Evolutionary conservation across 768 basidiomycete species (phyloP), one percentile per base, ranked within the genome.

Genomic region (Auricularia sp.): DNA sequence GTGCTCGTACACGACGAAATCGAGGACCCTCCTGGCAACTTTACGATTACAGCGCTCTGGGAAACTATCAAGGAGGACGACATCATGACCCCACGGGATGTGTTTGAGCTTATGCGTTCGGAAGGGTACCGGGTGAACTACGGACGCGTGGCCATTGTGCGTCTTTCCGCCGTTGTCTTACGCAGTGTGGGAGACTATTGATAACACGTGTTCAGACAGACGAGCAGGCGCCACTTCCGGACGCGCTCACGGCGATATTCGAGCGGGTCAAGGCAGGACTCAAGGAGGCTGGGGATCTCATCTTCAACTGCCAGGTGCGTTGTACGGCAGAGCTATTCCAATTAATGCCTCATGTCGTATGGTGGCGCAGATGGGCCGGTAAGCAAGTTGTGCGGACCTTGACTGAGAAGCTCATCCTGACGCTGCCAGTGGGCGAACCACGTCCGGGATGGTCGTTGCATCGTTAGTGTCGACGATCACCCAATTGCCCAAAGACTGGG

Each of bases 291-390:
- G 89, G 85, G 3, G 92, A 92, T 69, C 89, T 94, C 69, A 77
- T 93, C 58, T 98, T 97, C 79, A 98, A 98, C 70, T 99, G 97
- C 75, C 97, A 98, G 75, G 96, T 98, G 94, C 92, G 92, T 29
- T 79, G 90, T 90, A 87, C 16, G 33, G 4, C 44, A 18, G 29
- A 29, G 2, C 0, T 29, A 29, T 29, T 29, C 29, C 29, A 29
- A 29, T 29, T 16, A 3, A 24, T 11, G 56, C 56, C 24, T 42
- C 5, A 51, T 44, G 47, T 34, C 3, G 64, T 3, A 11, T 14
- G 0, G 8, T 29, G 10, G 8, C 54, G 24, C 54, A 59, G 56
- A 59, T 59, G 56, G 56, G 56, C 21, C 21, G 47, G 47, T 51
- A 51, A 6, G 47, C 6, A 18, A 18, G 47, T 21, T 1, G 11